Percentiles rank a stretch among this genome's conserved stretches.
Evolutionary conservation across 2,329 filamentous ascomycete species (phyloP).

Genomic region (Teratosphaeria pseudoeucalypti): DNA sequence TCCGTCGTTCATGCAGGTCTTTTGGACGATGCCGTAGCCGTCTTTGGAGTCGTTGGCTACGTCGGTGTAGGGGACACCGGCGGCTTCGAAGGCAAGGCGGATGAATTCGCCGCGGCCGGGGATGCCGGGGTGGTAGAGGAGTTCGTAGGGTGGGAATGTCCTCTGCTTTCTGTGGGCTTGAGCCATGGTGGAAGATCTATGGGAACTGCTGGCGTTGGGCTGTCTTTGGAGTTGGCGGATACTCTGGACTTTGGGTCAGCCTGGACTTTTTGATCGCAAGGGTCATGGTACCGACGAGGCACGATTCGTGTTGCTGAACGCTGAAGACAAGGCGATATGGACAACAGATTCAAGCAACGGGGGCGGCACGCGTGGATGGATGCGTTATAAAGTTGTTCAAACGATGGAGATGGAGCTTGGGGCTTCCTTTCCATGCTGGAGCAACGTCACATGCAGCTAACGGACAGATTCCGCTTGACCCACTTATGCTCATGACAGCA

Average conservation of each 20-base stretch:
- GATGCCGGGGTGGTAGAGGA: slow-evolving; percentile 58
- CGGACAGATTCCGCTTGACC: not conserved
- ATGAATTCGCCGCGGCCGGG: slow-evolving; percentile 68
- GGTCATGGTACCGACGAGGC: not conserved
- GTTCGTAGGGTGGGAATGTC: slow-evolving; percentile 22
- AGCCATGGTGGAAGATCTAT: slow-evolving; percentile 5
- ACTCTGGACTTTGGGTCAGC: not conserved
- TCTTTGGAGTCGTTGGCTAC: slow-evolving; percentile 39
- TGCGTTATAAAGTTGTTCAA: not conserved
- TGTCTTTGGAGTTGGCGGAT: not conserved
- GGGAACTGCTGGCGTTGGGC: not conserved
- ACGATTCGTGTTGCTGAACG: not conserved
- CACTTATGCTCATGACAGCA: not conserved
- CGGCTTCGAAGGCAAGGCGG: slow-evolving; percentile 62
- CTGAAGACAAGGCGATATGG: not conserved
- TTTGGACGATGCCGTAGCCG: slow-evolving; percentile 43
- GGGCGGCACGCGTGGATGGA: not conserved
- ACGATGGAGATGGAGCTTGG: not conserved
- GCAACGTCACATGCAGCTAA: not conserved
- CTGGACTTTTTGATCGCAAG: not conserved
- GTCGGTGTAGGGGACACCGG: slow-evolving; percentile 55
- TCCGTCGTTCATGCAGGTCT: slow-evolving; percentile 29
- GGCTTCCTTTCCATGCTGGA: not conserved
- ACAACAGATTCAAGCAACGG: not conserved
- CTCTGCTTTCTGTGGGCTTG: slow-evolving; percentile 10